These are phyloP conservation scores for Entonaema liquescens DNA, from an alignment of 495 filamentous ascomycete species.

Conservation along the genomic window DNA sequence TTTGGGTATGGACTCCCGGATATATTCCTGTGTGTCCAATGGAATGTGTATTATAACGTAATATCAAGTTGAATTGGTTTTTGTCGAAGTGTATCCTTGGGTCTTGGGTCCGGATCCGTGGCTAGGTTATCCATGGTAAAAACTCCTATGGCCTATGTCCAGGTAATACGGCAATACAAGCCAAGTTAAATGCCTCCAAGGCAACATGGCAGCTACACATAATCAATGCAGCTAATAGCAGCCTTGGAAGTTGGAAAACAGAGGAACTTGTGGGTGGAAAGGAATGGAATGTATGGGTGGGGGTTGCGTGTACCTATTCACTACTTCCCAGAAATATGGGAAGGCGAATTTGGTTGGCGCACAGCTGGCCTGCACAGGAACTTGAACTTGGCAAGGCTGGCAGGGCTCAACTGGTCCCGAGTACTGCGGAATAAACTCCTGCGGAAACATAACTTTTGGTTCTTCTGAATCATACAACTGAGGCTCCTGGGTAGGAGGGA, in stretches of 20 bases:
- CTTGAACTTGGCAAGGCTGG: slow-evolving; percentile 43
- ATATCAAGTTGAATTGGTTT: slow-evolving; percentile 36
- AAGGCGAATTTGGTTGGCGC: slow-evolving; percentile 53
- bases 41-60: slow-evolving; percentile 39
- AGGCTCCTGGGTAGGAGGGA: slow-evolving; percentile 50
- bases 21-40: slow-evolving; percentile 27
- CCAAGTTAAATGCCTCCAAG: slow-evolving; percentile 26
- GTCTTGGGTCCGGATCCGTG: slow-evolving; percentile 15
- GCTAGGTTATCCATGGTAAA: slow-evolving; percentile 22
- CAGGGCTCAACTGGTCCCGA: slow-evolving; percentile 35
- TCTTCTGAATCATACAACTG: slow-evolving; percentile 56
- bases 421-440: slow-evolving; percentile 55
- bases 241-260: slow-evolving; percentile 57
- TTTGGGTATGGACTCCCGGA: slow-evolving; percentile 22
- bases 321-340: slow-evolving; percentile 55
- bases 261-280: slow-evolving; percentile 58
- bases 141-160: slow-evolving; percentile 25
- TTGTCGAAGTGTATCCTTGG: slow-evolving; percentile 33
- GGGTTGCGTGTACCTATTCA: slow-evolving; percentile 53
- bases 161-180: slow-evolving; percentile 29
- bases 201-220: slow-evolving; percentile 18
- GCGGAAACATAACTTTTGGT: slow-evolving; percentile 46
- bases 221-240: slow-evolving; percentile 55
- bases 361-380: slow-evolving; percentile 43
- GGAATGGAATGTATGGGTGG: slow-evolving; percentile 52